phyloP scores from a whole-genome alignment of 768 basidiomycete genomes.

The Coprinopsis strossmayeri region DNA sequence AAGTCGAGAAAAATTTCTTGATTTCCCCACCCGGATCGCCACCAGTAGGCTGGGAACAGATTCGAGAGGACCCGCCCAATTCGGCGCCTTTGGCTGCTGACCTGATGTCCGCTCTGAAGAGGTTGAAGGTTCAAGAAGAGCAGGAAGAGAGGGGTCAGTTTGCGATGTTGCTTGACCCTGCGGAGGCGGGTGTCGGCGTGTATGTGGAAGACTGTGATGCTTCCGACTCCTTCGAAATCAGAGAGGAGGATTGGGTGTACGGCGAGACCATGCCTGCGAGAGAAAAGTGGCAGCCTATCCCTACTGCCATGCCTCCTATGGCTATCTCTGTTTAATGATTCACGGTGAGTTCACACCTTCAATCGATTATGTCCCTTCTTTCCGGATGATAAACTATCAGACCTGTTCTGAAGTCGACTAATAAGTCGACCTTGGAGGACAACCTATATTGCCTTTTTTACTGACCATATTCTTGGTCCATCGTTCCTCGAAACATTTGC shows the following conservation, averaged over 20 bases:
- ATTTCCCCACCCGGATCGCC: conserved; percentile 98
- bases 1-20: conserved; percentile 87
- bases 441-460: conserved; percentile 57
- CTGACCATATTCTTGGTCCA: not conserved
- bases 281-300: conserved; percentile 41
- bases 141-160: conserved; percentile 22
- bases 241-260: conserved; percentile 60
- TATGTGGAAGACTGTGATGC: conserved; percentile 71
- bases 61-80: conserved; percentile 89
- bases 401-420: conserved; percentile 67
- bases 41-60: conserved; percentile 93
- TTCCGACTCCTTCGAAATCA: conserved; percentile 30
- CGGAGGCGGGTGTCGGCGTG: conserved; percentile 70
- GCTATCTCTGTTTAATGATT: conserved; percentile 27
- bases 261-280: conserved; percentile 47
- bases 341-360: conserved; percentile 10
- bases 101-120: conserved; percentile 70
- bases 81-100: conserved; percentile 78
- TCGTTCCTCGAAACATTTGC: not conserved
- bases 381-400: conserved; percentile 62
- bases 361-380: conserved; percentile 5
- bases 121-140: conserved; percentile 50
- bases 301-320: conserved; percentile 56
- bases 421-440: conserved; percentile 42
- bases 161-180: conserved; percentile 62